These are phyloP conservation scores for Paxillus involutus DNA, from an alignment of 768 basidiomycete species.

Conservation along the genomic window DNA sequence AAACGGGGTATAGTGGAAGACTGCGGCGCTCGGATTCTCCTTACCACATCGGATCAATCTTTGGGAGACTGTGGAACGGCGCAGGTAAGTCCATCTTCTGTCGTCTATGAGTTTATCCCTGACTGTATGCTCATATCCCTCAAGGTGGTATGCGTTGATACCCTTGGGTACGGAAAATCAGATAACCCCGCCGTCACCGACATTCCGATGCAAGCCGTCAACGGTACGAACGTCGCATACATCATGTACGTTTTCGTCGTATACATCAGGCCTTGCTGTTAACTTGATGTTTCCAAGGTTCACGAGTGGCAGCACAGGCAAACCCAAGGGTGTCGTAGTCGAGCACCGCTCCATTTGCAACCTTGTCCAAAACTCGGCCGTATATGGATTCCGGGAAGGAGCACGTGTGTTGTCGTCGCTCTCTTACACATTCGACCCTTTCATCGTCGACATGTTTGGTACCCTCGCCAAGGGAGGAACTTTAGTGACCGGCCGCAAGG, in stretches of 20 bases:
- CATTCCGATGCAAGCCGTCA: background rate
- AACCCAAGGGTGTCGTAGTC: slow-evolving; percentile 21
- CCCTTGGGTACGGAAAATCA: background rate
- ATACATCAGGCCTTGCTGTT: background rate
- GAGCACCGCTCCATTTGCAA: slow-evolving; percentile 14
- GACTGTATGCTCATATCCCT: background rate
- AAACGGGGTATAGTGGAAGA: slow-evolving; percentile 9
- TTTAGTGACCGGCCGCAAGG: slow-evolving; percentile 11
- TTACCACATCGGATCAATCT: slow-evolving; percentile 8
- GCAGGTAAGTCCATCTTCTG: background rate
- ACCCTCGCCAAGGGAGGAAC: slow-evolving; percentile 18
- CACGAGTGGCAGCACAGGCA: slow-evolving; percentile 20
- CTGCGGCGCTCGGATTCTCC: slow-evolving; percentile 2
- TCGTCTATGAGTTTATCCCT: background rate
- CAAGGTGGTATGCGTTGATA: slow-evolving; percentile 9
- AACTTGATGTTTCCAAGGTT: slow-evolving; percentile 3
- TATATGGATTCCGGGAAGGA: slow-evolving; percentile 9
- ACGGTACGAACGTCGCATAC: slow-evolving; percentile 10
- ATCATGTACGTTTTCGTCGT: slow-evolving; percentile 9
- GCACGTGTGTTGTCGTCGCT: slow-evolving; percentile 9
- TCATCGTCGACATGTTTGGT: slow-evolving; percentile 18
- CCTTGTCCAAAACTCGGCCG: slow-evolving; percentile 9
- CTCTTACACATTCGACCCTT: slow-evolving; percentile 17
- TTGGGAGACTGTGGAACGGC: background rate
- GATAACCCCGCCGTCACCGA: background rate